phyloP scores from a whole-genome alignment of 331 rosid genomes.

The Spiraea crenata region DNA sequence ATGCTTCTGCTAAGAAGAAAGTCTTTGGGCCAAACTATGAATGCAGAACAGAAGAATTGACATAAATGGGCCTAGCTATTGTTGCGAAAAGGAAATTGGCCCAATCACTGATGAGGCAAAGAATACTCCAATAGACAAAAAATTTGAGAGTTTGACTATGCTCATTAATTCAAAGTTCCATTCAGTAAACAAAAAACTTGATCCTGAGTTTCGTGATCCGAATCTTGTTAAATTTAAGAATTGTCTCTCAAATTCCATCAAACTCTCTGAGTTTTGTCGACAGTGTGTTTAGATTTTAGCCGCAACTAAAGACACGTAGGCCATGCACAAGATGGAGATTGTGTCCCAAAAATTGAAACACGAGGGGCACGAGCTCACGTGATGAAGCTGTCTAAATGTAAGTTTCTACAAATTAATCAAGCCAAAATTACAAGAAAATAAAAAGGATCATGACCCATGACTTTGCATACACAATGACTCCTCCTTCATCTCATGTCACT shows the following conservation, averaged over 20 bases:
- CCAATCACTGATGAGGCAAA: no score
- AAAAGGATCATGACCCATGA: no score
- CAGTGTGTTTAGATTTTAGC: neutral
- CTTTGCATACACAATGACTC: no score
- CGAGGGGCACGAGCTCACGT: slow-evolving; percentile 11
- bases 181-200: neutral
- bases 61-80: no score
- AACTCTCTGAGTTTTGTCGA: neutral
- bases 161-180: neutral
- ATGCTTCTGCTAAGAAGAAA: no score
- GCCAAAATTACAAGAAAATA: no score
- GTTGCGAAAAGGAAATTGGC: no score
- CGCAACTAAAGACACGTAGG: slow-evolving; percentile 2
- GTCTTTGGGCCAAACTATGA: no score
- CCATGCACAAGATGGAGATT: neutral
- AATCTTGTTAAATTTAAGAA: neutral
- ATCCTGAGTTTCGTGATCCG: neutral
- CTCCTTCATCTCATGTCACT: neutral
- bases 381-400: neutral
- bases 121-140: neutral
- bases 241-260: slow-evolving; percentile 1
- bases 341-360: slow-evolving; percentile 5
- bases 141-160: neutral
- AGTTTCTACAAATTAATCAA: neutral
- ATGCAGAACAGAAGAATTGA: no score